Conservation (phyloP, 2,329 filamentous ascomycete genomes). For the Verticillium albo-atrum region DNA sequence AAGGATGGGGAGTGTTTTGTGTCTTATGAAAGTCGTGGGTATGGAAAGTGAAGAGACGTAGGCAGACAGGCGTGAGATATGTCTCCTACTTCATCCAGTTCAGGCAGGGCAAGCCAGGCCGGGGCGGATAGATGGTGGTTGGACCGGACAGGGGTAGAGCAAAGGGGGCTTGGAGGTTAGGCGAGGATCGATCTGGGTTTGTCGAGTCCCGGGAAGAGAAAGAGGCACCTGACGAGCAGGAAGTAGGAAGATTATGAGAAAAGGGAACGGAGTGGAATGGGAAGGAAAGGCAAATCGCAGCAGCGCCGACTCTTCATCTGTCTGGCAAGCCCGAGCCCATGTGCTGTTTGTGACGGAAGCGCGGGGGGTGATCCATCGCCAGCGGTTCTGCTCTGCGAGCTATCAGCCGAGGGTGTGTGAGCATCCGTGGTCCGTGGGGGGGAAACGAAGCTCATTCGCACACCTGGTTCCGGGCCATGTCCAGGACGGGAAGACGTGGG, state of each 20-base stretch:
- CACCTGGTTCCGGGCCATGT: not conserved
- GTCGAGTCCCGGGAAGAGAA: not conserved
- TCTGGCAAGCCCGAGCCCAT: not conserved
- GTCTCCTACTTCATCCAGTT: not conserved
- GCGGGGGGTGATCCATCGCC: not conserved
- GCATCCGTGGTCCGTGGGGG: not conserved
- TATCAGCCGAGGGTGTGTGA: not conserved
- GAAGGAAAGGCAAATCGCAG: not conserved
- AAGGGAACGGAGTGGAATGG: not conserved
- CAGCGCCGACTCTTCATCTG: not conserved
- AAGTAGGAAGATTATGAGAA: not conserved
- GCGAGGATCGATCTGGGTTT: not conserved
- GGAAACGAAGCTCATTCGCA: not conserved
- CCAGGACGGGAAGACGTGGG: not conserved
- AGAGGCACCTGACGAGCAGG: not conserved
- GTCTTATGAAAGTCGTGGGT: not conserved
- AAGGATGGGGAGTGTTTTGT: not conserved
- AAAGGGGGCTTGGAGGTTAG: not conserved
- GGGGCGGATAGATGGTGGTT: not conserved
- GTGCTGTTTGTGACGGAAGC: not conserved
- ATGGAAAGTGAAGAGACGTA: not conserved
- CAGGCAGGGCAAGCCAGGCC: not conserved
- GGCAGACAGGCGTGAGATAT: not conserved
- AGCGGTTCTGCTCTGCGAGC: not conserved
- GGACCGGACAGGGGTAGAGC: not conserved